Percentiles rank a stretch among this genome's conserved stretches.
Evolutionary conservation across 371 early-diverging fungal genomes (phyloP).

Genomic region (Rhizomucor miehei): DNA sequence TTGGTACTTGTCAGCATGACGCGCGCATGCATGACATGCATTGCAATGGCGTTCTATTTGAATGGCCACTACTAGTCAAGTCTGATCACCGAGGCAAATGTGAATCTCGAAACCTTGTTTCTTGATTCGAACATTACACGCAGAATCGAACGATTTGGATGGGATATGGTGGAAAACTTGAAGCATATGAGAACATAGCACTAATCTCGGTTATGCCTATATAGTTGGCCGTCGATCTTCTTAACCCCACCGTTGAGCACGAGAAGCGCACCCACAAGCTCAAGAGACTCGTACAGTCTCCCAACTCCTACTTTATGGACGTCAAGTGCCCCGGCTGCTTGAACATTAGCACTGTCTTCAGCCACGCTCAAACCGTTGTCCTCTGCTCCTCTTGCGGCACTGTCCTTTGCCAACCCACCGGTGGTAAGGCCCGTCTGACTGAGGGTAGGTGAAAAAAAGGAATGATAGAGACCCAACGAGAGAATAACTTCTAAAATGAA

Average conservation of each 20-base stretch:
- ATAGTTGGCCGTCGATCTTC: slow-evolving; percentile 97
- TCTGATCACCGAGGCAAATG: not conserved
- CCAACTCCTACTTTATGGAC: slow-evolving; percentile 99
- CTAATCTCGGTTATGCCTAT: not conserved
- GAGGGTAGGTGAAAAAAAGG: slow-evolving; percentile 52
- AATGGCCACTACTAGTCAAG: not conserved
- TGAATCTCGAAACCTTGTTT: not conserved
- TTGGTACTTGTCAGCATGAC: not conserved
- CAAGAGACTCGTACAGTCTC: slow-evolving; percentile 97
- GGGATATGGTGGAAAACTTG: not conserved
- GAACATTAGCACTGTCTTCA: slow-evolving; percentile 95
- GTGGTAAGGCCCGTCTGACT: slow-evolving; percentile 95
- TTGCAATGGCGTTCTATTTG: not conserved
- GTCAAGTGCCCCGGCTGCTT: slow-evolving; percentile 98
- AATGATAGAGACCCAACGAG: not conserved
- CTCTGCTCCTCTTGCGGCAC: slow-evolving; percentile 92
- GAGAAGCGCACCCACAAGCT: slow-evolving; percentile 97
- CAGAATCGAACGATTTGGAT: too few species aligned
- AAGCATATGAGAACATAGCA: too few species aligned
- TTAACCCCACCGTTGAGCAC: slow-evolving; percentile 94
- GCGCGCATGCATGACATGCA: not conserved
- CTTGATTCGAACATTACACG: not conserved
- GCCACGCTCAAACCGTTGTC: slow-evolving; percentile 98
- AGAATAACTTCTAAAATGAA: not conserved
- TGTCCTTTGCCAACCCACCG: slow-evolving; percentile 97